Base-by-base conservation (phyloP, 1,139 yeast genomes). In the Candida tunisiensis region DNA sequence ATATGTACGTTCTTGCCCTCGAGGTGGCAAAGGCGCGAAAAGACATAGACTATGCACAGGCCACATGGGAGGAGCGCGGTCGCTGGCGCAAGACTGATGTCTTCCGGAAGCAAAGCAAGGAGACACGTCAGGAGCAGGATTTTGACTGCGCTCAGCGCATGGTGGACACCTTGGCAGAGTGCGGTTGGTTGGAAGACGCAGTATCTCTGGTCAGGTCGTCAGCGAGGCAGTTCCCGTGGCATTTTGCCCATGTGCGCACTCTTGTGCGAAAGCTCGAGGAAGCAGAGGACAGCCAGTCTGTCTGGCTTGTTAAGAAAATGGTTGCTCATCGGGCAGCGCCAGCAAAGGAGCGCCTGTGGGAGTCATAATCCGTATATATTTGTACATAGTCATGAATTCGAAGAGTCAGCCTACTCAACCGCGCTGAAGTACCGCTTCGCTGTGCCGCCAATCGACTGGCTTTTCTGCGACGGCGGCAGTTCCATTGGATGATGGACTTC, bases 1-100 rank as follows among this genome's bases (percentile, higher is more conserved):
- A 63, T 19, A 48, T 74, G 5, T 82, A 79, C 42, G 63, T 63
- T 20, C 57, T 74, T 12, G 72, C 79, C 4, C 54, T 83, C 38
- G 63, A 66, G 27, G 82, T 83, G 0, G 34, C 35, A 9, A 27
- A 16, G 8, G 78, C 83, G 3, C 65, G 67, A 4, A 57, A 57
- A 27, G 65, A 66, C 40, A 51, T 62, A 27, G 57, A 56, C 1
- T 65, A 74, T 43, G 83, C 85, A 3, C 69, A 70, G 31, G 48
- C 53, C 20, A 58, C 77, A 2, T 80, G 94, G 93, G 49, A 53
- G 2, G 92, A 78, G 43, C 63, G 94, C 42, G 95, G 94, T 3
- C 38, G 48, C 22, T 80, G 62, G 52, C 60, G 95, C 27, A 70
- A 69, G 33, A 60, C 79, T 0, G 26, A 33, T 0, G 37, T 38